Conservation (phyloP, 1,139 yeast species). For the Pichia sp. region DNA sequence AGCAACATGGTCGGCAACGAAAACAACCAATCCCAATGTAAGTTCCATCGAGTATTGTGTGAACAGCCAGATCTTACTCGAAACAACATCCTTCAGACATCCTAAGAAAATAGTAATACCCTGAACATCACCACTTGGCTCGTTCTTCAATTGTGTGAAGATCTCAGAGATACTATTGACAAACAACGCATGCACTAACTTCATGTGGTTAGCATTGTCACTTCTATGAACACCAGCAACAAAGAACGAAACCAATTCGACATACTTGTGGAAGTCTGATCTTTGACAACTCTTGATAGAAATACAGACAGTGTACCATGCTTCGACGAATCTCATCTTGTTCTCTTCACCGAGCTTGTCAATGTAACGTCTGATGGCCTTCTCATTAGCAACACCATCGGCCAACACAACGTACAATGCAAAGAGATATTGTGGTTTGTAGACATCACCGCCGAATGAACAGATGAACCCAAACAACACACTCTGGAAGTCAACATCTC, state of each 20-base stretch:
- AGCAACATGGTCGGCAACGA: conserved; percentile 21
- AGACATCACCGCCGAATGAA: conserved; percentile 8
- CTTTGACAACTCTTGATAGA: conserved; percentile 9
- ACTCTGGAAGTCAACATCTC: conserved; percentile 11
- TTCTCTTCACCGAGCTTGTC: not conserved
- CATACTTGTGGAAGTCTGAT: conserved; percentile 9
- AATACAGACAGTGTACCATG: conserved; percentile 18
- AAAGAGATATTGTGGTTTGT: conserved; percentile 19
- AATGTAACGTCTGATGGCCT: conserved; percentile 5
- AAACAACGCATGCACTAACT: conserved; percentile 6
- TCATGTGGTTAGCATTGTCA: conserved; percentile 3
- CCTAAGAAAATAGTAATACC: conserved; percentile 5
- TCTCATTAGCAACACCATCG: conserved; percentile 1
- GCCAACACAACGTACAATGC: conserved; percentile 24
- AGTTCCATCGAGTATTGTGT: conserved; percentile 66
- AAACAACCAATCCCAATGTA: conserved; percentile 39
- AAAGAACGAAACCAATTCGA: conserved; percentile 17
- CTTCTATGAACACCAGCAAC: conserved; percentile 18
- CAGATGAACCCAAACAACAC: conserved; percentile 22
- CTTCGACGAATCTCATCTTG: not conserved
- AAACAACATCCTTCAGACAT: conserved; percentile 40
- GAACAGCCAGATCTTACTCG: conserved; percentile 56
- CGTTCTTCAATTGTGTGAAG: conserved; percentile 10
- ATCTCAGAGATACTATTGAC: conserved; percentile 5
- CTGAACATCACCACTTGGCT: not conserved